Evolutionary conservation across 768 basidiomycete genomes (phyloP).

Genomic region (Hemileccinum impolitum): DNA sequence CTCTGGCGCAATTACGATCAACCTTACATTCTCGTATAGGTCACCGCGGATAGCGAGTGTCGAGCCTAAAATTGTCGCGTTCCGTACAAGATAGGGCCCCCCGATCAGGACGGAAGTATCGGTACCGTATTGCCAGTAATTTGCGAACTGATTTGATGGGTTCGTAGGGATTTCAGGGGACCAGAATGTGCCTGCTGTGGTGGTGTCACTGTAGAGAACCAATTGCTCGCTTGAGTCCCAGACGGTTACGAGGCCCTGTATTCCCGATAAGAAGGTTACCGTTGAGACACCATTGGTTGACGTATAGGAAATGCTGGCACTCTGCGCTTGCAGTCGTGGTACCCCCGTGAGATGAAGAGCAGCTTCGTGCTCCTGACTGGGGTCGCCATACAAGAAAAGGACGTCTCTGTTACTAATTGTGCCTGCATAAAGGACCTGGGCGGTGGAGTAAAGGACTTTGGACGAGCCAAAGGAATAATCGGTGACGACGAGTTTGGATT

Average conservation of each 20-base stretch:
- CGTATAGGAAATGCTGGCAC: slow-evolving; percentile 23
- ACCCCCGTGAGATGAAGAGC: slow-evolving; percentile 47
- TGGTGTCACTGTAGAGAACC: slow-evolving; percentile 63
- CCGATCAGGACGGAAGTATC: slow-evolving; percentile 65
- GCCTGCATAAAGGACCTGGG: slow-evolving; percentile 67
- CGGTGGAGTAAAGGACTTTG: slow-evolving; percentile 65
- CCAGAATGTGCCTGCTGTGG: slow-evolving; percentile 72
- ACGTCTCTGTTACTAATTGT: slow-evolving; percentile 59
- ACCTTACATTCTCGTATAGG: slow-evolving; percentile 51
- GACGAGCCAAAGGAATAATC: slow-evolving; percentile 72
- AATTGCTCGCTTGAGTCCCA: slow-evolving; percentile 68
- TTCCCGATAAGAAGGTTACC: slow-evolving; percentile 54
- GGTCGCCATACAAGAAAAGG: slow-evolving; percentile 59
- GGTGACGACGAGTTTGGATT: slow-evolving; percentile 71
- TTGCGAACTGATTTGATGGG: slow-evolving; percentile 41
- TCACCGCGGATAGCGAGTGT: slow-evolving; percentile 67
- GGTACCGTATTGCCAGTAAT: slow-evolving; percentile 73
- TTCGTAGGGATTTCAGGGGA: slow-evolving; percentile 56
- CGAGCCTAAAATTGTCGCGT: slow-evolving; percentile 44
- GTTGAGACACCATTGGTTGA: slow-evolving; percentile 35
- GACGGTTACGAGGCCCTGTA: slow-evolving; percentile 55
- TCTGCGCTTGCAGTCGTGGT: slow-evolving; percentile 34
- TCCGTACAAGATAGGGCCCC: slow-evolving; percentile 63
- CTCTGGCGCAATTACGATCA: slow-evolving; percentile 64
- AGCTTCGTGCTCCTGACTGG: slow-evolving; percentile 52